phyloP scores from a whole-genome alignment of 2,329 filamentous ascomycete species.

The Tolypocladium capitatum region DNA sequence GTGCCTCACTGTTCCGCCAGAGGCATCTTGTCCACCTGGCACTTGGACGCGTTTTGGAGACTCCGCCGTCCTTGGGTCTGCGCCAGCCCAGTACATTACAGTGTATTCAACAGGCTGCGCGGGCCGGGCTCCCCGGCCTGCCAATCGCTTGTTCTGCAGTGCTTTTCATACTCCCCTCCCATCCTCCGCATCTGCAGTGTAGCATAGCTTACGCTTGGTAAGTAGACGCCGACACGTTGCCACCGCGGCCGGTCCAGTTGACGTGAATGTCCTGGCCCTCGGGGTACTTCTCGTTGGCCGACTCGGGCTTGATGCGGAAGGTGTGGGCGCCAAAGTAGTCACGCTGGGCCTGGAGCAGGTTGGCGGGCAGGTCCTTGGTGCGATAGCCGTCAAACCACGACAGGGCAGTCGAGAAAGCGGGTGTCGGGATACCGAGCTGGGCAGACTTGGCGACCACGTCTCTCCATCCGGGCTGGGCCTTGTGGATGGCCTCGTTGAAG shows the following conservation, averaged over 20 bases:
- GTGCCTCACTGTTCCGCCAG: not conserved
- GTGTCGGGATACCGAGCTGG: constrained; percentile 87
- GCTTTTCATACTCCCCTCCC: not conserved
- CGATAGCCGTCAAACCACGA: constrained; percentile 99
- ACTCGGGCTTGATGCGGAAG: constrained; percentile 76
- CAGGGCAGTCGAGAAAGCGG: constrained; percentile 91
- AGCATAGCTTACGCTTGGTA: constrained; percentile 87
- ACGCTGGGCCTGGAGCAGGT: constrained; percentile 95
- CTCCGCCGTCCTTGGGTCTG: not conserved
- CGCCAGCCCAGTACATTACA: not conserved
- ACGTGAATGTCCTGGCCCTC: constrained; percentile 87
- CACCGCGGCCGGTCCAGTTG: constrained; percentile 98
- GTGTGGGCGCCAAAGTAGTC: constrained; percentile 98
- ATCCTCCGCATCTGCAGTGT: not conserved
- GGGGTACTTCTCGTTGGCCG: constrained; percentile 65
- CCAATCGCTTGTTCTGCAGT: not conserved
- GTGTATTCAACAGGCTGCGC: constrained; percentile 1
- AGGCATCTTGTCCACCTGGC: not conserved
- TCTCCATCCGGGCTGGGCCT: constrained; percentile 85
- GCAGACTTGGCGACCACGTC: constrained; percentile 84
- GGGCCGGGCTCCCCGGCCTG: not conserved
- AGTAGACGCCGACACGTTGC: constrained; percentile 91
- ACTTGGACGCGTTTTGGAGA: not conserved
- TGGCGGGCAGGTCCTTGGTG: constrained; percentile 92
- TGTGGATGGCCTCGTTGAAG: constrained; percentile 99